A percentile compares a stretch with the other conserved stretches of the same genome.
Evolutionary conservation across 2,329 filamentous ascomycete genomes (phyloP).

Genomic region (Pseudogymnoascus sp.): DNA sequence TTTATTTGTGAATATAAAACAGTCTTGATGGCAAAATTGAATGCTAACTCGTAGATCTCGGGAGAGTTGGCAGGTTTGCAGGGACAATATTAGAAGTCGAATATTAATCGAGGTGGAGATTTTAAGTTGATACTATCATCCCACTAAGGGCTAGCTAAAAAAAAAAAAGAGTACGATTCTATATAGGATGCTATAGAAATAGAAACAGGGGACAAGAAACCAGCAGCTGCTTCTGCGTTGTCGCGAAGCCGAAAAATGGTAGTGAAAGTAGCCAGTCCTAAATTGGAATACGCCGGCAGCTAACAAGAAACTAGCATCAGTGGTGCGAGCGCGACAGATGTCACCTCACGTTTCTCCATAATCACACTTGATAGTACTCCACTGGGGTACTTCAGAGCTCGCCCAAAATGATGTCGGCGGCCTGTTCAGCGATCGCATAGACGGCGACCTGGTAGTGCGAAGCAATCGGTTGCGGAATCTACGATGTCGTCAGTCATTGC

Average conservation of each 20-base stretch:
- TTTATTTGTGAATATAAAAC: background rate
- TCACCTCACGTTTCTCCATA: background rate
- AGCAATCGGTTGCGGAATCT: conserved; percentile 28
- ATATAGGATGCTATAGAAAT: no score
- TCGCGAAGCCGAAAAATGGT: no score
- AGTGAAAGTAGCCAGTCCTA: no score
- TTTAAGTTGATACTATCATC: background rate
- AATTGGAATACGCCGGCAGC: no score
- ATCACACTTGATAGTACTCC: background rate
- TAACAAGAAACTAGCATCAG: no score
- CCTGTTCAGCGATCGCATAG: conserved; percentile 34
- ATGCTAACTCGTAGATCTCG: background rate
- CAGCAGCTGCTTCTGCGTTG: no score
- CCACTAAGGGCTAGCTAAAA: no score
- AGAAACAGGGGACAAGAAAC: no score
- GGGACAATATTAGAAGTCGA: background rate
- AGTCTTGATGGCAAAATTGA: background rate
- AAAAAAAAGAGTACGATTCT: no score
- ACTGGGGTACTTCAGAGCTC: background rate
- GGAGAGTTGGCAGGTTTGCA: background rate
- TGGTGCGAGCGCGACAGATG: no score
- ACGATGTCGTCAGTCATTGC: background rate
- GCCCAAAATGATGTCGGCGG: conserved; percentile 28
- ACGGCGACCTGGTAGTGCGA: conserved; percentile 30
- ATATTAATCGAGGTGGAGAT: background rate